Conservation (phyloP, 805 yeast species). For the Metschnikowia peoriensis region DNA sequence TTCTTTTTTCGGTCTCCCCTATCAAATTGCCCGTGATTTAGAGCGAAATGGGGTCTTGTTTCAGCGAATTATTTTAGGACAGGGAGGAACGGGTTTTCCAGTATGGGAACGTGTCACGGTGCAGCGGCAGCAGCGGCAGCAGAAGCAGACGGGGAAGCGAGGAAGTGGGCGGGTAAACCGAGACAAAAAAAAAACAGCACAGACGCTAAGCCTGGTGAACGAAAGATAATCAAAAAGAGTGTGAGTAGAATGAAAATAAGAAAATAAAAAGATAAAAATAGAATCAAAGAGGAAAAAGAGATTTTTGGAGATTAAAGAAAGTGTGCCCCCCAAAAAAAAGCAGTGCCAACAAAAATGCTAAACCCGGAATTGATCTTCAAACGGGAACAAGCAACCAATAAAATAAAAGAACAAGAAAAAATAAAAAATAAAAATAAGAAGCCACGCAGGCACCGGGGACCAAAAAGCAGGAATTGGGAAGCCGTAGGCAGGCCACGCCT, state of each 20-base stretch:
- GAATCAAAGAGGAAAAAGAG: too few relatives aligned
- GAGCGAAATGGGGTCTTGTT: neutral
- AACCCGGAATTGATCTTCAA: too few relatives aligned
- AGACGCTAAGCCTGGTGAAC: neutral
- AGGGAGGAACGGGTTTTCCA: conserved; percentile 7
- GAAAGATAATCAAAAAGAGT: neutral
- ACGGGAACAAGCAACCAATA: neutral
- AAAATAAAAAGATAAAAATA: neutral
- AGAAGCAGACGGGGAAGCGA: neutral
- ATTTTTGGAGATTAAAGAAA: too few relatives aligned
- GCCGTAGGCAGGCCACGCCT: neutral
- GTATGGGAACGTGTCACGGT: conserved; percentile 1
- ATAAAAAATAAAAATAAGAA: too few relatives aligned
- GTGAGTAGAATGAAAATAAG: neutral
- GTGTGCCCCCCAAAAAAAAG: too few relatives aligned
- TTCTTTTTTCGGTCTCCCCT: neutral
- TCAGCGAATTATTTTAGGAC: conserved; percentile 1
- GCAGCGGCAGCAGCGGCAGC: neutral
- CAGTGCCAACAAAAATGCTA: too few relatives aligned
- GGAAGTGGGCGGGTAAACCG: neutral
- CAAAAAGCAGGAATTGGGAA: neutral
- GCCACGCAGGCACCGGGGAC: neutral
- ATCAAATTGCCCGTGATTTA: neutral
- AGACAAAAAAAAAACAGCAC: neutral
- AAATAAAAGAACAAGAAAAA: neutral